A percentile compares a stretch with the other conserved stretches of the same genome.
phyloP scores from a whole-genome alignment of 768 basidiomycete genomes.

The Naganishia friedmannii region DNA sequence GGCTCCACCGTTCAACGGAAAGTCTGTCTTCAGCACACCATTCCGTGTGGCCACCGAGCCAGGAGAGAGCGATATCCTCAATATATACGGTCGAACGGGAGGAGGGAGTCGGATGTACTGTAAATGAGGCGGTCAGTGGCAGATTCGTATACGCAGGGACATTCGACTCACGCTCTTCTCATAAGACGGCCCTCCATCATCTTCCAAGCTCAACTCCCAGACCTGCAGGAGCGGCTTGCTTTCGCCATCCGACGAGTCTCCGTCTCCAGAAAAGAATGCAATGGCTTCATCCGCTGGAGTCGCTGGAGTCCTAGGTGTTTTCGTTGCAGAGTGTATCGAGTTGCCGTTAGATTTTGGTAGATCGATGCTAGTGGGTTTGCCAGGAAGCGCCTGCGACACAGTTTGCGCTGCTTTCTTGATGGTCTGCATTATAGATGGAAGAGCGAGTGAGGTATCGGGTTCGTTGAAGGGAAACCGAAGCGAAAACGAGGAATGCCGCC shows the following conservation, averaged over 20 bases:
- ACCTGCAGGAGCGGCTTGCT: conserved; percentile 59
- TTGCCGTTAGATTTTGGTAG: conserved; percentile 14
- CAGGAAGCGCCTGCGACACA: conserved; percentile 21
- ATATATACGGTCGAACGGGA: conserved; percentile 78
- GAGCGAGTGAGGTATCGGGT: background rate
- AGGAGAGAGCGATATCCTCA: conserved; percentile 85
- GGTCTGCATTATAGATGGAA: background rate
- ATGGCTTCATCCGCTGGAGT: conserved; percentile 92
- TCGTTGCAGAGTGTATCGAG: background rate
- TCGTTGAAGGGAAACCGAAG: background rate
- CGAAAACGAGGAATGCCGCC: background rate
- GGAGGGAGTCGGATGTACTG: conserved; percentile 96
- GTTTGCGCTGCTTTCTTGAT: conserved; percentile 30
- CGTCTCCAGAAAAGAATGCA: conserved; percentile 71
- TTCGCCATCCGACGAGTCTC: conserved; percentile 45
- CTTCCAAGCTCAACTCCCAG: conserved; percentile 79
- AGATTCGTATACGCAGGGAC: background rate
- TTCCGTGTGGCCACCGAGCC: conserved; percentile 87
- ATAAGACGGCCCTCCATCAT: conserved; percentile 85
- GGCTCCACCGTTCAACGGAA: conserved; percentile 84
- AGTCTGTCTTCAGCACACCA: conserved; percentile 92
- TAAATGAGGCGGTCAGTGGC: background rate
- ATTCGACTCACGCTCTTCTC: conserved; percentile 67
- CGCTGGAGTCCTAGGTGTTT: conserved; percentile 81
- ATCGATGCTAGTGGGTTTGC: conserved; percentile 20